Conservation (phyloP, 208 protist species). For the Novymonas esmeraldas region DNA sequence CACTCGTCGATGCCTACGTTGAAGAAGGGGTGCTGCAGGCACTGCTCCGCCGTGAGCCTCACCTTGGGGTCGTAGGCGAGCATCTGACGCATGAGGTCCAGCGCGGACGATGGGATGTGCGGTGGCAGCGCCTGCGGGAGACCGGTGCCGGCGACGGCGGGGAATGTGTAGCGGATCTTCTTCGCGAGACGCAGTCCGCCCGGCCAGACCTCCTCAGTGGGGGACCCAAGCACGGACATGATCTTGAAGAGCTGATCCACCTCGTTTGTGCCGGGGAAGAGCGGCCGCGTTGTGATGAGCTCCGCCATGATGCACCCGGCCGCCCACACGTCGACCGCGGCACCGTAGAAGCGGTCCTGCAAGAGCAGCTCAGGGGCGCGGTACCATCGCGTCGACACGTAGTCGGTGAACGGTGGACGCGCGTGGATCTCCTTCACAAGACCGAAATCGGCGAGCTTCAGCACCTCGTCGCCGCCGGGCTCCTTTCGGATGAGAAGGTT, state of each 20-base stretch:
- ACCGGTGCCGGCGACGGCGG: conserved; percentile 57
- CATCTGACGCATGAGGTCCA: conserved; percentile 94
- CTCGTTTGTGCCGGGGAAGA: conserved; percentile 94
- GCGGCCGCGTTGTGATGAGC: conserved; percentile 96
- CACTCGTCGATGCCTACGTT: conserved; percentile 62
- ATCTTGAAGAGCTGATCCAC: conserved; percentile 88
- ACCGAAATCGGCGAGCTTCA: conserved; percentile 97
- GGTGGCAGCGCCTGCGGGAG: conserved; percentile 66
- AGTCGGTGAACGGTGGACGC: conserved; percentile 92
- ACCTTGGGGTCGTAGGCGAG: conserved; percentile 96
- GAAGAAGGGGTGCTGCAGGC: conserved; percentile 94
- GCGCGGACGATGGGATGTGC: conserved; percentile 84
- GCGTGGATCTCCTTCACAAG: conserved; percentile 51
- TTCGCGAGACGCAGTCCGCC: conserved; percentile 70
- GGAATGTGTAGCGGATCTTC: conserved; percentile 86
- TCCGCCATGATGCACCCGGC: conserved; percentile 98
- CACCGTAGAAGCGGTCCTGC: conserved; percentile 94
- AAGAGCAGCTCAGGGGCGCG: conserved; percentile 98
- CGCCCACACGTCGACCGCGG: conserved; percentile 96
- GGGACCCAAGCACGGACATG: conserved; percentile 79
- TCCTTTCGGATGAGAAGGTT: conserved; percentile 94
- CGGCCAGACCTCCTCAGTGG: conserved; percentile 75
- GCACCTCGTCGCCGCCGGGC: conserved; percentile 68
- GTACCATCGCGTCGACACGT: conserved; percentile 99
- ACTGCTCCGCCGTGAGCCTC: conserved; percentile 93